These are phyloP conservation scores for Proteromonas lacertae DNA, from an alignment of 352 stramenopile genomes.

Conservation along the genomic window DNA sequence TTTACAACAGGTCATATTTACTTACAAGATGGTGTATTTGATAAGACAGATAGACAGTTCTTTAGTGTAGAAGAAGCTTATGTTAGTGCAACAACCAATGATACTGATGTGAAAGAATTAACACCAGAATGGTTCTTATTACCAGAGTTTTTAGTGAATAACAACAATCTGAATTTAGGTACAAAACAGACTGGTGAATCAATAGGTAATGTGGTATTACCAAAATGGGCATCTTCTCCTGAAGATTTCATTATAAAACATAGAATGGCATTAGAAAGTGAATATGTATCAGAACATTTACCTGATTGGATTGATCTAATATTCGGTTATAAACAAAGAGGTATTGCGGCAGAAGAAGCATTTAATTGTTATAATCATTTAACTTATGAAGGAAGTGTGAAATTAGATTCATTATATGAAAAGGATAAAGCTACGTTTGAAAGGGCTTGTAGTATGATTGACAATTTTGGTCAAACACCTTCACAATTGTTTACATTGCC, in stretches of 20 bases:
- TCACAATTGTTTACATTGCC: constrained; percentile 65
- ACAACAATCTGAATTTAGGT: constrained; percentile 20
- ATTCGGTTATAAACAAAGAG: too few relatives aligned
- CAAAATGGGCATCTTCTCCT: constrained; percentile 61
- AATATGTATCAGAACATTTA: constrained; percentile 71
- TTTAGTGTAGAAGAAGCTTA: constrained; percentile 48
- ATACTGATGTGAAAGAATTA: constrained; percentile 60
- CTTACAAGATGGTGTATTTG: constrained; percentile 53
- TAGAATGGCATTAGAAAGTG: constrained; percentile 71
- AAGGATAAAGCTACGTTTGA: constrained; percentile 4
- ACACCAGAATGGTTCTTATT: constrained; percentile 70
- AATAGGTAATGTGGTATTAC: constrained; percentile 55
- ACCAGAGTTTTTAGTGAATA: constrained; percentile 44
- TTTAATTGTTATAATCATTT: constrained; percentile 95
- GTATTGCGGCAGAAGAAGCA: constrained; percentile 42
- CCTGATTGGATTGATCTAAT: constrained; percentile 93
- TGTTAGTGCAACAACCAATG: constrained; percentile 12
- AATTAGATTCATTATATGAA: constrained; percentile 11
- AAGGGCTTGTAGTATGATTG: constrained; percentile 37
- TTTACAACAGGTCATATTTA: constrained; percentile 31
- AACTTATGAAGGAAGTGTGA: constrained; percentile 86
- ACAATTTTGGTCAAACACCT: constrained; percentile 86
- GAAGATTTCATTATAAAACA: constrained; percentile 76
- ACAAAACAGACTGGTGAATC: constrained; percentile 21
- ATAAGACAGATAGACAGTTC: constrained; percentile 61